Base-by-base conservation (phyloP, 164 flowering plant genomes). In the Malania oleifera region DNA sequence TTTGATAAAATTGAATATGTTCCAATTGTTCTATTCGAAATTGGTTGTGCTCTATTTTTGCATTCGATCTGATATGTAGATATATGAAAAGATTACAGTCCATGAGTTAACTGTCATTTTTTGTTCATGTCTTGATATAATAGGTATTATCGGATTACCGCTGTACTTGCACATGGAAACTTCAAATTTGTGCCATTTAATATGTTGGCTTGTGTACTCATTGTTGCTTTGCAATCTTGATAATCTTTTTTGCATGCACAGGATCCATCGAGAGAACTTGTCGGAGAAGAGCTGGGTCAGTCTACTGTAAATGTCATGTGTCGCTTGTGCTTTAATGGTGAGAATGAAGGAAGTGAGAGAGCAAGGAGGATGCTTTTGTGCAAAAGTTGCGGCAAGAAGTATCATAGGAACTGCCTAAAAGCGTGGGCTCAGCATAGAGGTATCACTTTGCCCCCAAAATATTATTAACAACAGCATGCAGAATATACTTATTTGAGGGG, bases 341-440 rank as follows among this genome's bases (percentile, higher is more conserved):
- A 89, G 76, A 75, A 68, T 69, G 96, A 87, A 75, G 91, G 89
- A 62, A 87, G 95, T 70, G 86, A 82, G 54, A 83, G 79, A 68
- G 95, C 99, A 57, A 77, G 68, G 50, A 89, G 72, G 79, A 91
- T 95, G 99, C 82, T 89, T 31, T 64, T 91, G 1, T 95, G 99
- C 80, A 85, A 75, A 74, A 71, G 60, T 69, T 95, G 99, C 78
- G 74, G 75, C 64, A 95, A 91, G 72, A 95, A 89, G 74, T 95
- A 91, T 73, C 98, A 95, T 59, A 78, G 88, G 71, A 81, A 64
- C 64, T 95, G 98, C 74, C 63, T 95, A 72, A 91, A 84, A 76
- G 57, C 63, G 51, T 95, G 99, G 99, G 81, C 87, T 35, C 86
- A 77, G 50, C 53, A 84, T 70, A 83, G 99, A 86, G 99, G 99